Conservation (phyloP, 371 early-diverging fungal genomes). For the Haplosporangium sp. region DNA sequence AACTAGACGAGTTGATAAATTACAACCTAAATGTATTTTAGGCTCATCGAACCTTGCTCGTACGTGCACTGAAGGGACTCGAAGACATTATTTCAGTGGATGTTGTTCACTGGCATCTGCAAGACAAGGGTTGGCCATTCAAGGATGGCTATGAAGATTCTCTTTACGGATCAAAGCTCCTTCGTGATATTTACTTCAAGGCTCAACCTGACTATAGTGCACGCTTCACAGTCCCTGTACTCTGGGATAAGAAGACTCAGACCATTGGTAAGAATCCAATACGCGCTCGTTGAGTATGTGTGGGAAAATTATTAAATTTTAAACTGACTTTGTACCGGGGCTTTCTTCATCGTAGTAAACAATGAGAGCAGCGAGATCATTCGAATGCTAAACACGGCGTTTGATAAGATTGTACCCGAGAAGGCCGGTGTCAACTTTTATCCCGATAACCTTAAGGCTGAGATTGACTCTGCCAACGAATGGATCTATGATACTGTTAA, state of each 20-base stretch:
- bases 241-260: conserved; percentile 91
- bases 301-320: not conserved
- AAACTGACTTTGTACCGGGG: not conserved
- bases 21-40: conserved; percentile 7
- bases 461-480: conserved; percentile 89
- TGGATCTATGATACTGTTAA: conserved; percentile 92
- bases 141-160: conserved; percentile 85
- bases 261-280: conserved; percentile 77
- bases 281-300: too few species aligned
- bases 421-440: conserved; percentile 80
- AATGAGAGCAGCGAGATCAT: conserved; percentile 97
- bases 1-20: not conserved
- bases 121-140: conserved; percentile 88
- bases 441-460: conserved; percentile 75
- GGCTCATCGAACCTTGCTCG: conserved; percentile 91
- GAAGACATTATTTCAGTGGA: conserved; percentile 83
- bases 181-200: conserved; percentile 92
- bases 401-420: conserved; percentile 77
- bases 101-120: conserved; percentile 86
- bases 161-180: conserved; percentile 75
- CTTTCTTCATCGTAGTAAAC: conserved; percentile 73
- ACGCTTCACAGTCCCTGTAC: conserved; percentile 90
- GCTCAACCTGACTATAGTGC: conserved; percentile 69
- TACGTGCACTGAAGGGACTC: conserved; percentile 89
- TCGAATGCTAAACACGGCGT: conserved; percentile 91